Evolutionary conservation across 768 basidiomycete species (phyloP).

Genomic region (Candolleomyces eurysporus): DNA sequence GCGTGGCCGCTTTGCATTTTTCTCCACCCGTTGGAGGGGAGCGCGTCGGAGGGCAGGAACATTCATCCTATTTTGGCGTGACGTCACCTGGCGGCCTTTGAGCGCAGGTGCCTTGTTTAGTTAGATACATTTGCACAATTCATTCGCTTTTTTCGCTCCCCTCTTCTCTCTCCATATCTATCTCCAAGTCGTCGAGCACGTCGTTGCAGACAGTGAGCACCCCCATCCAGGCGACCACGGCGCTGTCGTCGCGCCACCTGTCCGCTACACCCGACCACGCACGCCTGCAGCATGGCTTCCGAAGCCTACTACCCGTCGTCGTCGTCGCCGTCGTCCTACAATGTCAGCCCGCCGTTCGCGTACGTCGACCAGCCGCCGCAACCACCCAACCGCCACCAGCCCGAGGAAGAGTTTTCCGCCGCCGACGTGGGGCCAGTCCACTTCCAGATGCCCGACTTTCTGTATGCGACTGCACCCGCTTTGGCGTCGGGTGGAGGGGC

Average conservation of each 20-base stretch:
- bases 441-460: constrained; percentile 63
- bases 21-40: background rate
- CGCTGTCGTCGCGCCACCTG: too few relatives aligned
- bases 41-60: background rate
- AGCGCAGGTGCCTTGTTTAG: background rate
- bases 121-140: background rate
- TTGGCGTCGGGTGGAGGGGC: constrained; percentile 73
- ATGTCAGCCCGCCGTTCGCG: background rate
- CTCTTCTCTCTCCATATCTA: background rate
- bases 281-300: background rate
- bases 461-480: constrained; percentile 54
- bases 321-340: background rate
- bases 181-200: background rate
- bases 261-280: background rate
- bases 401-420: constrained; percentile 3
- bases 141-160: background rate
- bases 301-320: background rate
- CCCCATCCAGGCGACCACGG: too few relatives aligned
- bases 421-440: constrained; percentile 9
- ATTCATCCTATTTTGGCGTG: background rate
- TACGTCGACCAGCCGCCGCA: background rate
- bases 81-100: background rate
- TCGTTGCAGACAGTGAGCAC: background rate
- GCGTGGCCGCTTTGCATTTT: too few relatives aligned
- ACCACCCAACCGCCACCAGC: background rate